Evolutionary conservation across 441 rosid species (phyloP), one percentile per base, ranked within the genome.

Genomic region (Capsella rubella): DNA sequence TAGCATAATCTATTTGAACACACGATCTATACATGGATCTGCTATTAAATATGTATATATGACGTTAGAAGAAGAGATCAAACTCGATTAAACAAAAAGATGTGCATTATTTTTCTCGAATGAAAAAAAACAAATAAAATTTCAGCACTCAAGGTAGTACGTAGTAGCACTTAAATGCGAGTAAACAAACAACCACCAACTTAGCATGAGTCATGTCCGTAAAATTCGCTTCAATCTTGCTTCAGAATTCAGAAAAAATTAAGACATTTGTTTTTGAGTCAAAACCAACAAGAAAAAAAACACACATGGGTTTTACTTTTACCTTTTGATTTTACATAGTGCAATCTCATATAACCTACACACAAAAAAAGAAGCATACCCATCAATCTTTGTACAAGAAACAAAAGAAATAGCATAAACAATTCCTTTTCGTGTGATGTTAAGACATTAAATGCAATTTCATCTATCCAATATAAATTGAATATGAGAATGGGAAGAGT

Each of bases 401-500:
- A 21, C 25, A 21, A 21, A 21, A 21, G 25, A 21, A 21, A 21
- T 21, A 21, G 25, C 25, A 21, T 21, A 21, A 21, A 21, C 2
- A 21, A 21, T 21, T 21, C 25, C 25, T 21, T 13, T 64, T 25
- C 5, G n/a, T 12, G 37, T 34, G 50, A 64, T 28, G 13, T 34
- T 7, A 13, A 13, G 25, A 73, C 52, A 57, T 49, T 57, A 3
- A 57, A 29, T 58, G 61, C 7, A 39, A 49, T 40, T 28, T 37
- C 40, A 60, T 21, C 54, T 58, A 59, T 14, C 35, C 6, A 1
- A 4, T 21, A 56, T 21, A 74, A 66, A 57, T 65, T 3, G n/a
- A 42, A 34, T 7, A 29, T 27, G 53, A 37, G 67, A 39, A 51
- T 59, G 53, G 45, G 72, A 65, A 35, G 40, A 66, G 73, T 67